A percentile compares a stretch with the other conserved stretches of the same genome.
Evolutionary conservation across 768 basidiomycete species (phyloP).

Genomic region (Agrocybe chaxingu): DNA sequence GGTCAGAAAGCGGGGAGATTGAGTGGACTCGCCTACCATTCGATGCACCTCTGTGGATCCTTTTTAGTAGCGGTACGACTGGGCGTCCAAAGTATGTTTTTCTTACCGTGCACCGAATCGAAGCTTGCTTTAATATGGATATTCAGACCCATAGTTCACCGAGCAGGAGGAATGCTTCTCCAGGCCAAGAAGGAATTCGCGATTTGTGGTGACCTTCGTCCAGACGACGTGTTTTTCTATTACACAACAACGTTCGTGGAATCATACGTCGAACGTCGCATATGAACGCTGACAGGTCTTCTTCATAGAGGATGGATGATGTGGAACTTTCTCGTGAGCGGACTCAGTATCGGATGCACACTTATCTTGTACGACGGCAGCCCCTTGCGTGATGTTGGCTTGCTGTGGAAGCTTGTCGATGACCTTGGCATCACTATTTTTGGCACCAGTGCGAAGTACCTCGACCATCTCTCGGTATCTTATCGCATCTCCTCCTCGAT

Average conservation of each 20-base stretch:
- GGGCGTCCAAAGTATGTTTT: conserved; percentile 60
- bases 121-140: conserved; percentile 8
- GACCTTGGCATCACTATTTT: conserved; percentile 71
- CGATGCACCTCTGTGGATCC: conserved; percentile 81
- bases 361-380: conserved; percentile 81
- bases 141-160: conserved; percentile 71
- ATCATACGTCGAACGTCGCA: conserved; percentile 1
- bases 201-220: conserved; percentile 62
- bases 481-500: conserved; percentile 3
- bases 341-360: conserved; percentile 63
- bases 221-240: conserved; percentile 76
- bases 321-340: conserved; percentile 81
- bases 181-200: conserved; percentile 69
- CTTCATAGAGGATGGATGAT: conserved; percentile 79
- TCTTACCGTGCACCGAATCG: conserved; percentile 2
- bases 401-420: conserved; percentile 69
- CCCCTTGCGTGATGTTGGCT: conserved; percentile 62
- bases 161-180: conserved; percentile 75
- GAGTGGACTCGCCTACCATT: conserved; percentile 60
- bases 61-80: conserved; percentile 84
- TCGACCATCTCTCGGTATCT: conserved; percentile 72
- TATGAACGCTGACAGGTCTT: conserved; percentile 12
- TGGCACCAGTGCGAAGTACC: conserved; percentile 82
- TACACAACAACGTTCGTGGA: conserved; percentile 72
- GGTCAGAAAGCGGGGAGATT: conserved; percentile 55